Evolutionary conservation across 257 asterid species (phyloP), one percentile per base, ranked within the genome.

Genomic region (Forsythia suspensa): DNA sequence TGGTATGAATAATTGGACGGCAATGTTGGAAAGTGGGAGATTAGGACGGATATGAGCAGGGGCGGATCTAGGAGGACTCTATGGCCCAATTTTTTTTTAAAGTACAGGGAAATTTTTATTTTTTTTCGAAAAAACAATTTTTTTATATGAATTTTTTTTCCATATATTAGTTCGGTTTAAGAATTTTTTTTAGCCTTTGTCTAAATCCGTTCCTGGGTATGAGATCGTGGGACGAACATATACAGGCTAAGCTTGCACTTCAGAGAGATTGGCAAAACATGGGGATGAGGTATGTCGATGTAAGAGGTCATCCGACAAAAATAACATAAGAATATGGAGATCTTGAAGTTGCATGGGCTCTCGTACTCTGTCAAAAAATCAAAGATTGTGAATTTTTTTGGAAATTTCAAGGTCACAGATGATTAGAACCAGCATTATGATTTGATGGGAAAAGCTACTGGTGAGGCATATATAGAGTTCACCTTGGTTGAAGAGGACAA

Each of bases 21-120:
- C 97, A 88, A 88, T 90, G 94, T 96, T 87, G 90, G 99, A 97
- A 92, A 93, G 98, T 96, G 97, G 97, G 97, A 98, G 97, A 97
- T 87, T 91, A 96, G 83, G 98, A 93, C 92, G 97, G 97, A 1
- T 29, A 29, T 29, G 34, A 29, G 34, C 34, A 29, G 1, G 34
- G 34, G 1, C 34, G 1, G 0, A 29, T 29, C 1, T 29, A 29
- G 34, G 34, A 29, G 34, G 34, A 29, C 34, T 29, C 34, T 29
- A 29, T 29, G 34, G 1, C 1, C 34, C 34, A 29, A 29, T 29
- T 29, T 29, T n/a, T n/a, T n/a, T n/a, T n/a, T n/a, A n/a, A n/a
- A 29, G 34, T 29, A 29, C 1, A 29, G 34, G 34, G 34, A 29
- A 29, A n/a, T n/a, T n/a, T n/a, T n/a, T n/a, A 0, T 29, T 29